Conservation (phyloP, 371 early-diverging fungal genomes). For the Lichtheimia hyalospora region DNA sequence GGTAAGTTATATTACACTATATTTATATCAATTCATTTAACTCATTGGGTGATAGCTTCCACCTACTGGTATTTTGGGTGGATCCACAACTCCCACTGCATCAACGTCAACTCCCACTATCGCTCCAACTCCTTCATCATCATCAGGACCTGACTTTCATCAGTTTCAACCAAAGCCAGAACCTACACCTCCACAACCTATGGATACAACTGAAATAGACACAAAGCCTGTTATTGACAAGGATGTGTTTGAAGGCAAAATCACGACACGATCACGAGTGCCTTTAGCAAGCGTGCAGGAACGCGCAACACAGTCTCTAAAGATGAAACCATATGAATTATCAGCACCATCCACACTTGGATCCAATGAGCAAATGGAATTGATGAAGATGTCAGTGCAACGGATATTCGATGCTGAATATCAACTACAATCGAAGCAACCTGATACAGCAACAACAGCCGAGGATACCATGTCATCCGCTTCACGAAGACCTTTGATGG, state of each 20-base stretch:
- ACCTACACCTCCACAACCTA: neutral
- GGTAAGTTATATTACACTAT: conserved; percentile 10
- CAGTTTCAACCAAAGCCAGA: neutral
- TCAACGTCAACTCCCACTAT: neutral
- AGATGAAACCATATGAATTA: conserved; percentile 43
- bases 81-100: conserved; percentile 1
- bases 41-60: conserved; percentile 5
- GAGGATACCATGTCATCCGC: conserved; percentile 6
- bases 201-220: neutral
- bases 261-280: conserved; percentile 6
- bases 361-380: conserved; percentile 16
- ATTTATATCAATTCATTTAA: neutral
- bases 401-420: conserved; percentile 38
- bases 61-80: conserved; percentile 4
- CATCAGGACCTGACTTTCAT: neutral
- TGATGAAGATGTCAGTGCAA: conserved; percentile 38
- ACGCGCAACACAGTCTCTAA: conserved; percentile 41
- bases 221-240: neutral
- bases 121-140: neutral
- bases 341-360: conserved; percentile 16
- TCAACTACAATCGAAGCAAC: conserved; percentile 8
- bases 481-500: neutral
- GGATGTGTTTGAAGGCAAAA: neutral
- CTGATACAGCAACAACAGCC: neutral
- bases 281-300: conserved; percentile 46